Percentiles rank a stretch among this genome's conserved stretches.
phyloP scores from a whole-genome alignment of 371 early-diverging fungal species.

The Batkoa obscura region DNA sequence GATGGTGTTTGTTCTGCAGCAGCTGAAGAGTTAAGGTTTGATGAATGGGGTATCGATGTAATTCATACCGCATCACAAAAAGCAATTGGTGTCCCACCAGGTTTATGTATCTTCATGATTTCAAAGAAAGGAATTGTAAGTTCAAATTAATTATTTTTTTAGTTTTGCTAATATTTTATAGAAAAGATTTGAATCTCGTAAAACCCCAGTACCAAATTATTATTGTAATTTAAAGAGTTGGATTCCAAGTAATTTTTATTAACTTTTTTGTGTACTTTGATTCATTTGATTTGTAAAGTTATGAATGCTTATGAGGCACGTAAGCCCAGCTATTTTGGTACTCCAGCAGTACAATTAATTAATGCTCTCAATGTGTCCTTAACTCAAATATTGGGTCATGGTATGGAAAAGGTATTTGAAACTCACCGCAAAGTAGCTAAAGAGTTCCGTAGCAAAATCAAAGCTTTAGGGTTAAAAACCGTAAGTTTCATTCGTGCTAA shows the following conservation, averaged over 20 bases:
- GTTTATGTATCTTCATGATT: constrained; percentile 65
- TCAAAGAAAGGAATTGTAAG: constrained; percentile 44
- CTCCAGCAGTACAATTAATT: constrained; percentile 91
- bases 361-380: constrained; percentile 73
- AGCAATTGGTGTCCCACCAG: constrained; percentile 82
- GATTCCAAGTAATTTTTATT: constrained; percentile 48
- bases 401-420: constrained; percentile 49
- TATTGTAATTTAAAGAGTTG: constrained; percentile 68
- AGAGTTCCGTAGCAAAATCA: constrained; percentile 46
- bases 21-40: constrained; percentile 79
- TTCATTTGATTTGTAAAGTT: constrained; percentile 23
- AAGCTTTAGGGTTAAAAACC: constrained; percentile 53
- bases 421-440: constrained; percentile 48
- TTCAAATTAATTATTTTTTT: constrained; percentile 1
- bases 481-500: constrained; percentile 13
- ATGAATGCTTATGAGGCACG: constrained; percentile 87
- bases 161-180: background rate
- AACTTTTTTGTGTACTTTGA: constrained; percentile 7
- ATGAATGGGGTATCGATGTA: constrained; percentile 79
- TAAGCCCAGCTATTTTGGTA: constrained; percentile 85
- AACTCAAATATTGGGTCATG: constrained; percentile 39
- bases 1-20: constrained; percentile 94
- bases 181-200: constrained; percentile 41
- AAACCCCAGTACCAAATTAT: constrained; percentile 47
- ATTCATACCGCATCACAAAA: constrained; percentile 88